These are phyloP conservation scores for Aspergillus sclerotiicarbonarius DNA, from an alignment of 495 filamentous ascomycete genomes.

Conservation along the genomic window DNA sequence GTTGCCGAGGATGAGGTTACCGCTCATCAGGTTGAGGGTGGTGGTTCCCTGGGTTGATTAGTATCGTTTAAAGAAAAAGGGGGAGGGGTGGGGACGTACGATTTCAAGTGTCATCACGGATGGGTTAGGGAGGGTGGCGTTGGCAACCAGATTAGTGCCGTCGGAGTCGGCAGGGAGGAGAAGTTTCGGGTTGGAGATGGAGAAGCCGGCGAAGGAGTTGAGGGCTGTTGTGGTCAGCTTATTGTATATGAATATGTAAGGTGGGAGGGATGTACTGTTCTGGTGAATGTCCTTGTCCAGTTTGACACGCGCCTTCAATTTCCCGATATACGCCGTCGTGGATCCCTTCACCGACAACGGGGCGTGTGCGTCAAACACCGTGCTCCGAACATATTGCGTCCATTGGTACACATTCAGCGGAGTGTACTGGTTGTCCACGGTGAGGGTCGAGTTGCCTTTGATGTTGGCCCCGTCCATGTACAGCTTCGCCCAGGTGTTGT, in stretches of 20 bases:
- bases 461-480: constrained; percentile 27
- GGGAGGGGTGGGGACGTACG: constrained; percentile 14
- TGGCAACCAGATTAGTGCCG: constrained; percentile 37
- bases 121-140: constrained; percentile 36
- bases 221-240: constrained; percentile 16
- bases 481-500: constrained; percentile 28
- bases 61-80: not conserved
- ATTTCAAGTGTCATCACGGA: constrained; percentile 40
- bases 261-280: constrained; percentile 26
- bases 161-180: constrained; percentile 22
- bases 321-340: constrained; percentile 37
- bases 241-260: not conserved
- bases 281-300: constrained; percentile 38
- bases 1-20: constrained; percentile 47
- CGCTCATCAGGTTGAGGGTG: constrained; percentile 34
- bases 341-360: constrained; percentile 29
- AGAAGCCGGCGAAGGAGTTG: constrained; percentile 29
- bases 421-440: constrained; percentile 21
- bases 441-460: constrained; percentile 37
- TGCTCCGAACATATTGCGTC: constrained; percentile 33
- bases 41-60: constrained; percentile 23
- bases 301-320: constrained; percentile 32
- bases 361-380: constrained; percentile 31
- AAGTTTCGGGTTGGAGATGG: constrained; percentile 26
- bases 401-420: constrained; percentile 30